Percentiles rank a stretch among this genome's conserved stretches.
phyloP scores from a whole-genome alignment of 257 asterid genomes.

The Solanum commersonii region DNA sequence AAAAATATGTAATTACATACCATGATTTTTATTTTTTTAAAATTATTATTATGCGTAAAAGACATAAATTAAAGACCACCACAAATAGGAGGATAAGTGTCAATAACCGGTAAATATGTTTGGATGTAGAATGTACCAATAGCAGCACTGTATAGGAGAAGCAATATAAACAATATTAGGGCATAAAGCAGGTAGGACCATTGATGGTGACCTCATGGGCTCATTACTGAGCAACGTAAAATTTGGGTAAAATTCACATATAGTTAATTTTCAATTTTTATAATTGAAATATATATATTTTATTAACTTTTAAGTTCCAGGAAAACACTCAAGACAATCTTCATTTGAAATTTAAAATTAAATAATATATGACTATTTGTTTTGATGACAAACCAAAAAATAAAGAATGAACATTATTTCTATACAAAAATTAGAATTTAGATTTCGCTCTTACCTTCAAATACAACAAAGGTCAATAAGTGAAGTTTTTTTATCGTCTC shows the following conservation, averaged over 20 bases:
- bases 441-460: not conserved
- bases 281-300: too few species aligned
- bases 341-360: not conserved
- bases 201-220: not conserved
- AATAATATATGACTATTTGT: not conserved
- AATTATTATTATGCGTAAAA: too few species aligned
- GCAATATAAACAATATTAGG: not conserved
- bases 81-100: not conserved
- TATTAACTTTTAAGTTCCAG: not conserved
- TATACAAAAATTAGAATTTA: not conserved
- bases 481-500: not conserved
- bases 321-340: not conserved
- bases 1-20: not conserved
- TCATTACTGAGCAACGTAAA: not conserved
- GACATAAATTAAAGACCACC: not conserved
- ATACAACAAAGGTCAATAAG: not conserved
- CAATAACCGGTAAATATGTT: not conserved
- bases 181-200: not conserved
- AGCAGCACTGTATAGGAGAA: not conserved
- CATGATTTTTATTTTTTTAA: too few species aligned
- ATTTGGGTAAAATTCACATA: not conserved
- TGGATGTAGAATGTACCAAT: not conserved
- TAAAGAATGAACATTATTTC: not conserved
- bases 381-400: not conserved
- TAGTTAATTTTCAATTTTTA: not conserved